Percentiles rank a stretch among this genome's conserved stretches.
These are phyloP conservation scores for Asterionellopsis glacialis DNA, from an alignment of 108 stramenopile genomes.

Conservation along the genomic window DNA sequence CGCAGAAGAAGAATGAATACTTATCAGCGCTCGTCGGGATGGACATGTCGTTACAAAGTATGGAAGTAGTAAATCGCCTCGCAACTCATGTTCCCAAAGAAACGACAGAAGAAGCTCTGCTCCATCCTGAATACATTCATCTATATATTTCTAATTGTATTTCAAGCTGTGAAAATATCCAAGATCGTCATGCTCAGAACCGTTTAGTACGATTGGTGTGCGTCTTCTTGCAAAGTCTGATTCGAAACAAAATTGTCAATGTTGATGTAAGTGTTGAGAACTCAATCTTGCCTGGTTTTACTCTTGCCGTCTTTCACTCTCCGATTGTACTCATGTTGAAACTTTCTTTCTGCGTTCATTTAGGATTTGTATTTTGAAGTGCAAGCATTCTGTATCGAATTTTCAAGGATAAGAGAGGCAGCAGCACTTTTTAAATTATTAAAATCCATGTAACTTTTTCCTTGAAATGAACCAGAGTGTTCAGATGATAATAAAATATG, in stretches of 20 bases:
- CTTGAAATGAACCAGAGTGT: not conserved
- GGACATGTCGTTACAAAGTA: slow-evolving; percentile 95
- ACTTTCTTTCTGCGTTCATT: not conserved
- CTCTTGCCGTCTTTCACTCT: not conserved
- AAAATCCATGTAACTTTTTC: slow-evolving; percentile 30
- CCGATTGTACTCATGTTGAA: not conserved
- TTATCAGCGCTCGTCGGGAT: slow-evolving; percentile 92
- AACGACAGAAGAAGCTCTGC: slow-evolving; percentile 37
- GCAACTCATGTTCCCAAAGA: slow-evolving; percentile 43
- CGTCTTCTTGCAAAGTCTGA: slow-evolving; percentile 93
- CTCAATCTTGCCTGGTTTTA: not conserved
- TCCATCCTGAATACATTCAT: slow-evolving; percentile 95
- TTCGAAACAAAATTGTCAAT: slow-evolving; percentile 90
- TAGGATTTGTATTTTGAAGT: slow-evolving; percentile 91
- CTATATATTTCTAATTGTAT: slow-evolving; percentile 95
- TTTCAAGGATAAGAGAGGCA: slow-evolving; percentile 92
- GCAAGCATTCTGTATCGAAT: slow-evolving; percentile 96
- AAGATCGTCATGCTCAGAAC: slow-evolving; percentile 92
- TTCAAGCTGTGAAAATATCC: slow-evolving; percentile 89
- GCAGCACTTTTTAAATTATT: slow-evolving; percentile 87
- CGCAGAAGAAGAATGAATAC: slow-evolving; percentile 66
- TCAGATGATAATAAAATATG: not conserved
- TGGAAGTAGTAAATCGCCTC: slow-evolving; percentile 94
- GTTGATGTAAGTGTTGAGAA: slow-evolving; percentile 55
- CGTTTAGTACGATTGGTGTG: slow-evolving; percentile 95